Base-by-base conservation (phyloP, 306 rosid species). In the Hippophae gyantsensis region DNA sequence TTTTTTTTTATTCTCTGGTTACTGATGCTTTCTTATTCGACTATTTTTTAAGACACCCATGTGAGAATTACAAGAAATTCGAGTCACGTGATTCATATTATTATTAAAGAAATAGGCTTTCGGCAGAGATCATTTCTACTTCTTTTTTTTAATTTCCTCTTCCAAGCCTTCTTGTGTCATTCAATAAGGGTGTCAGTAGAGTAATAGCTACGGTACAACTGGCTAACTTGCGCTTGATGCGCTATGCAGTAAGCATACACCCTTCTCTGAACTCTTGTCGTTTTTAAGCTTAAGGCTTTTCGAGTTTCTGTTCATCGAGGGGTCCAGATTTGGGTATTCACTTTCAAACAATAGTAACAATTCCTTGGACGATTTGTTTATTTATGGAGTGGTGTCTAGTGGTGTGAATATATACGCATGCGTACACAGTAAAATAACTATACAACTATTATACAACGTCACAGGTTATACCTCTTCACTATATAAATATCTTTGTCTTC, bases 381-480 rank as follows among this genome's bases (percentile, higher is more conserved):
- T 56, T 54, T 32, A 32, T 32, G 38, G 38, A 32, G 38, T 32
- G 38, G 38, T 27, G 38, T 27, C 38, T 27, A 27, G 38, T 27
- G 38, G 38, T 32, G 38, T 32, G 38, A 32, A 32, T 32, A 32
- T 32, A 32, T 32, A 78, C 81, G 95, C 94, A 77, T 82, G 90
- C 55, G 56, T 49, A n/a, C 75, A 82, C 90, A 84, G 88, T 75
- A 70, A 60, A 57, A 73, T 56, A 32, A 80, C 58, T 63, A 72
- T 3, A 74, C 84, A 60, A 82, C 71, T 54, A 42, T 72, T 50
- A 68, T 67, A 52, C 61, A 32, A 32, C 38, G 38, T 32, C 38
- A 32, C 38, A 32, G 38, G 38, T 32, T 32, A 68, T 72, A 65
- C 78, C 74, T 65, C 38, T 59, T 43, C 54, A 64, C 65, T 74